A percentile compares a stretch with the other conserved stretches of the same genome.
phyloP scores from a whole-genome alignment of 805 yeast genomes.

The Candida insectorum region DNA sequence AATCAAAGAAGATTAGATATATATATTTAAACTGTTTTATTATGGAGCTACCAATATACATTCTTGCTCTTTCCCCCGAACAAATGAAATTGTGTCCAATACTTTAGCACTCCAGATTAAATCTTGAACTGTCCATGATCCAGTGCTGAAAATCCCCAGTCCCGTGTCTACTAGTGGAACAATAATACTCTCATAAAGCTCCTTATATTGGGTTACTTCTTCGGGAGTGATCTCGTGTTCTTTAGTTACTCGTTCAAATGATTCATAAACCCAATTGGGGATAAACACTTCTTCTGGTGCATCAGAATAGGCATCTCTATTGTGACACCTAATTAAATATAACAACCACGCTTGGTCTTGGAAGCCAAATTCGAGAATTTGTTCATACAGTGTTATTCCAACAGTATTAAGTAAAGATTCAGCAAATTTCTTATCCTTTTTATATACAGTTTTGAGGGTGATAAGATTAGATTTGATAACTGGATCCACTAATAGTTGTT shows the following conservation, averaged over 20 bases:
- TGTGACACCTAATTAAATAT: conserved; percentile 60
- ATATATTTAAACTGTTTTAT: neutral
- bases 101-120: conserved; percentile 51
- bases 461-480: conserved; percentile 43
- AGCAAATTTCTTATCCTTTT: conserved; percentile 50
- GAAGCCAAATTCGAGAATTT: conserved; percentile 44
- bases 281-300: conserved; percentile 26
- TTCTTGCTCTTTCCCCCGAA: conserved; percentile 42
- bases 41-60: conserved; percentile 33
- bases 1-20: conserved; percentile 71
- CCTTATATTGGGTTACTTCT: conserved; percentile 54
- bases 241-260: conserved; percentile 34
- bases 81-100: conserved; percentile 50
- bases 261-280: conserved; percentile 50
- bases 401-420: conserved; percentile 53
- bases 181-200: conserved; percentile 51
- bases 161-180: conserved; percentile 46
- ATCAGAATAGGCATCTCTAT: conserved; percentile 31
- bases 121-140: conserved; percentile 47
- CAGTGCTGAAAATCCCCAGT: conserved; percentile 54
- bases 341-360: conserved; percentile 58
- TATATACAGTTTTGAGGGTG: conserved; percentile 56
- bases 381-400: conserved; percentile 56
- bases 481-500: conserved; percentile 31
- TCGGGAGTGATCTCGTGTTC: conserved; percentile 42